Evolutionary conservation across 2,329 filamentous ascomycete genomes (phyloP), one percentile per base, ranked within the genome.

Genomic region (Gyromitra esculenta): DNA sequence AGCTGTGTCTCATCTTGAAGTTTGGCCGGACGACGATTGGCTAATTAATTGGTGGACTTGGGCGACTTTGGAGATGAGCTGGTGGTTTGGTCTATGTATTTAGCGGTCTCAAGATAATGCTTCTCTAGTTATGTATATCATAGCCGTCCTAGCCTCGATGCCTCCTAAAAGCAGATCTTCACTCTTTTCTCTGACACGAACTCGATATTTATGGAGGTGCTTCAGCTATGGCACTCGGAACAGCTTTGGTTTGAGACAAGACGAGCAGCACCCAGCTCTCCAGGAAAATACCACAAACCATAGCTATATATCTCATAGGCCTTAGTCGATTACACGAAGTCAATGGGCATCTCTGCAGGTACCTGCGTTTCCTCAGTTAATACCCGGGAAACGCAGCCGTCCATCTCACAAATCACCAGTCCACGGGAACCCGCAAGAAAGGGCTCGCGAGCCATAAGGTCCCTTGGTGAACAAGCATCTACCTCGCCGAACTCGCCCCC

Each of bases 321-420:
- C 15, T 15, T 1, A 45, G 5, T 13, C 43, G 15, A 15, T 45
- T 5, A 43, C 41, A 43, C 9, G 41, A 9, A 45, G 13, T 3
- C 25, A 31, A 31, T 31, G 25, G 2, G 2, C 43, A 45, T 45
- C 43, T 45, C 43, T 13, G 11, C 43, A 45, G 43, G 43, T 45
- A 45, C 9, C 43, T 45, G 43, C 43, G 43, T 45, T 45, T 45
- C 9, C 43, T 5, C 43, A 15, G 13, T 11, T 15, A 45, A 31
- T 31, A 31, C 25, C 43, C 43, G 43, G 43, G 15, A 13, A 45
- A 45, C 15, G 4, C 48, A 21, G 1, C 48, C 48, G 8, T n/a
- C 48, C 48, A 52, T 52, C 48, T 52, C 48, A 6, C 21, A 52
- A 52, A 25, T 52, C 48, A 52, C n/a, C 48, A 52, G 48, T 52